These are phyloP conservation scores for Beauveria sp. DNA, from an alignment of 2,329 filamentous ascomycete species.

Conservation along the genomic window DNA sequence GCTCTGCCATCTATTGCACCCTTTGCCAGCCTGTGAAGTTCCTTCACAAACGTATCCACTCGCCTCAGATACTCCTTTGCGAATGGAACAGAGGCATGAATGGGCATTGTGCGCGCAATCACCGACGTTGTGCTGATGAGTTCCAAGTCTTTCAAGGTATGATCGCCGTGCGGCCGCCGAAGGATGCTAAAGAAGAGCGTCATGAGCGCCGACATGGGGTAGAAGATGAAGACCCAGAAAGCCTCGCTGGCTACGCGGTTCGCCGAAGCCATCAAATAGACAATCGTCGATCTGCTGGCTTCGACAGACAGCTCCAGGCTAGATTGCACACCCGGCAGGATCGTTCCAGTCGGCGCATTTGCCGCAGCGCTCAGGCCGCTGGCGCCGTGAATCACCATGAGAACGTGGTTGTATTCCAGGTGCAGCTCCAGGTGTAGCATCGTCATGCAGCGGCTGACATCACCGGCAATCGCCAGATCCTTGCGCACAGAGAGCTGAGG, in stretches of 20 bases:
- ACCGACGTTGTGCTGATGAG: slow-evolving; percentile 35
- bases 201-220: slow-evolving; percentile 47
- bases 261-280: slow-evolving; percentile 37
- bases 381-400: slow-evolving; percentile 48
- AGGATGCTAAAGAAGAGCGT: slow-evolving; percentile 49
- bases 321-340: slow-evolving; percentile 39
- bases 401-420: slow-evolving; percentile 48
- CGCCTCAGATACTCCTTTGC: slow-evolving; percentile 33
- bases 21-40: slow-evolving; percentile 34
- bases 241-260: slow-evolving; percentile 36
- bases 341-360: slow-evolving; percentile 24
- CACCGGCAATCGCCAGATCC: slow-evolving; percentile 19
- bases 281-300: slow-evolving; percentile 46
- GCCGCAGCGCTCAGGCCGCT: slow-evolving; percentile 40
- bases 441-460: slow-evolving; percentile 24
- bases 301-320: slow-evolving; percentile 47
- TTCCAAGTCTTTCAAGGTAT: slow-evolving; percentile 37
- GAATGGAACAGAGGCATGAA: slow-evolving; percentile 19
- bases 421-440: slow-evolving; percentile 42
- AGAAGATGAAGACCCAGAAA: slow-evolving; percentile 50
- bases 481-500: slow-evolving; percentile 37
- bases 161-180: slow-evolving; percentile 35
- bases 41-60: slow-evolving; percentile 35
- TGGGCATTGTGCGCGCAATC: slow-evolving; percentile 35
- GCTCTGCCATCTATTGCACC: slow-evolving; percentile 27